Percentiles rank a stretch among this genome's conserved stretches.
phyloP scores from a whole-genome alignment of 192 early-diverging fungal species.

The Coemansia sp. region DNA sequence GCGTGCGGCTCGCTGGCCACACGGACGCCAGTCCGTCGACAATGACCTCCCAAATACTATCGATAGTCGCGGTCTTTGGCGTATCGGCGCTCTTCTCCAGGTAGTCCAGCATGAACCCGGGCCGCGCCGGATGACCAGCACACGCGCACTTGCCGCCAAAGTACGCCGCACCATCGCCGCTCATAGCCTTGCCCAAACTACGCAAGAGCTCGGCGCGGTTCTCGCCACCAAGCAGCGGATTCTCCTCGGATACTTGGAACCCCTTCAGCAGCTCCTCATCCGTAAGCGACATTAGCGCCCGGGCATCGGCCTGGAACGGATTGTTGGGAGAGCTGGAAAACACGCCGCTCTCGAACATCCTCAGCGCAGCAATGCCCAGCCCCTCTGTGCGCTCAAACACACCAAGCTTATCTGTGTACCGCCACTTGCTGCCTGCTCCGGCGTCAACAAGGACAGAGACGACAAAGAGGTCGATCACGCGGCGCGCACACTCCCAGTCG shows the following conservation, averaged over 20 bases:
- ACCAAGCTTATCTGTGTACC: constrained; percentile 62
- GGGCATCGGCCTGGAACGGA: constrained; percentile 71
- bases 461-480: constrained; percentile 83
- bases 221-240: constrained; percentile 80
- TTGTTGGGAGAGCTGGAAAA: constrained; percentile 67
- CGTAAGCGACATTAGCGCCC: constrained; percentile 26
- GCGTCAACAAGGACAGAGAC: constrained; percentile 93
- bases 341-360: constrained; percentile 81
- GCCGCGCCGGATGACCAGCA: constrained; percentile 59
- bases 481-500: constrained; percentile 61
- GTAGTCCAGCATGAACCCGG: constrained; percentile 85
- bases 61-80: constrained; percentile 61
- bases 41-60: constrained; percentile 79
- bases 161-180: constrained; percentile 53
- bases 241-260: constrained; percentile 79
- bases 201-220: constrained; percentile 75
- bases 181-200: constrained; percentile 63
- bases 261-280: constrained; percentile 49
- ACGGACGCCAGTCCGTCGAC: constrained; percentile 77
- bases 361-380: constrained; percentile 79
- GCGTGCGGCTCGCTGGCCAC: constrained; percentile 85
- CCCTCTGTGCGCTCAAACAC: constrained; percentile 78
- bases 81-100: constrained; percentile 60
- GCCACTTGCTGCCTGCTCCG: constrained; percentile 86
- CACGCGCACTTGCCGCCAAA: constrained; percentile 56